Evolutionary conservation across 306 rosid species (phyloP), one percentile per base, ranked within the genome.

Genomic region (Amphicarpaea edgeworthii): DNA sequence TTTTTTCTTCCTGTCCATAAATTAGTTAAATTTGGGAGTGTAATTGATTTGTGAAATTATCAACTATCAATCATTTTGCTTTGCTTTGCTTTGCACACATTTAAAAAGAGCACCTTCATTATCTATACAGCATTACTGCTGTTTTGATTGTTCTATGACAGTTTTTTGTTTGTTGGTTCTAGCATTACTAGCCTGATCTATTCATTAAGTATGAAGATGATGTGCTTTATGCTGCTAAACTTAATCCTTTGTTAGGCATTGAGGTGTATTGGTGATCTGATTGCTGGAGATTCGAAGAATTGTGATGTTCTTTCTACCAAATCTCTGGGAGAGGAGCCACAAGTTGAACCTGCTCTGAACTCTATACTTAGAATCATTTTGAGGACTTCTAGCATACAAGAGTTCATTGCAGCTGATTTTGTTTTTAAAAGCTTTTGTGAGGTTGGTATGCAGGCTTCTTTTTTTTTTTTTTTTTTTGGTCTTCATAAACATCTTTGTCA

Each of bases 361-460:
- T 93, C 97, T 45, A 83, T 88, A 69, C 88, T 93, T 34, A 84
- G 97, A 61, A 87, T 93, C 73, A 87, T 90, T 73, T 82, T 93
- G 90, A 85, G 96, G 78, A 86, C 97, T 26, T 90, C 97, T 38
- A 93, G 92, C 79, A 45, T 77, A 50, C 91, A 90, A 77, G 97
- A 93, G 77, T 90, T 88, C 82, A 81, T 86, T 85, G 91, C 97
- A 9, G 96, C 96, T 42, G 96, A 93, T 85, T 93, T 84, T 77
- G 86, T 93, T 82, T 90, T 90, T 58, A 88, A 87, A 77, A 62
- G 86, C 84, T 93, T 93, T 77, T 93, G 97, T 81, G 97, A 93
- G 97, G 97, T 93, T 87, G 81, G 65, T 61, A 49, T 40, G 45
- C 15, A 68, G 23, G 41, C 73, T 9, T 79, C 14, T 20, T 23